Evolutionary conservation across 148 eudicot species (phyloP).

Genomic region (Rhododendron vialii): DNA sequence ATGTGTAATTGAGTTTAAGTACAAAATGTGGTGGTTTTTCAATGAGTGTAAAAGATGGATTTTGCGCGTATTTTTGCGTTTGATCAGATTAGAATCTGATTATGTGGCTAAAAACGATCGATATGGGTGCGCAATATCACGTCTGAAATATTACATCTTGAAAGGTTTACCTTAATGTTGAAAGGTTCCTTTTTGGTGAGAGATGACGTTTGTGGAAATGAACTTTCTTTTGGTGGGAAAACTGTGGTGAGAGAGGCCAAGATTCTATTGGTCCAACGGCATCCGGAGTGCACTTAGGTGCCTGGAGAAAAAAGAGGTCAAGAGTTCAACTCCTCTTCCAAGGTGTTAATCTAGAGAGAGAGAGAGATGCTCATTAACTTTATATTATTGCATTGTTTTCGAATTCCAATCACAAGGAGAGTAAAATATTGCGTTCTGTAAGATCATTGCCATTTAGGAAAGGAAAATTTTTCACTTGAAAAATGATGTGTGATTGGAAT

Average conservation of each 20-base stretch:
- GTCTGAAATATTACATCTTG: background rate
- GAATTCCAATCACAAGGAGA: background rate
- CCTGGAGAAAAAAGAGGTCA: too few species aligned
- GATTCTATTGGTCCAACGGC: too few species aligned
- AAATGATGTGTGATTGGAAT: background rate
- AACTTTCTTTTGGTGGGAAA: background rate
- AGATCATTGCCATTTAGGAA: background rate
- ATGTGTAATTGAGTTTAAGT: background rate
- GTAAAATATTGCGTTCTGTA: background rate
- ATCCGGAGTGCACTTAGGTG: too few species aligned
- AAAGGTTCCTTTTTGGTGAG: background rate
- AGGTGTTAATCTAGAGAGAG: background rate
- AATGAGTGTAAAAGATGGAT: background rate
- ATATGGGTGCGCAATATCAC: too few species aligned
- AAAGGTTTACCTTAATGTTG: background rate
- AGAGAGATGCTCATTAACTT: background rate
- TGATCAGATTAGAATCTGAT: background rate
- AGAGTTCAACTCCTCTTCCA: too few species aligned
- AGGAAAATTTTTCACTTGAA: background rate
- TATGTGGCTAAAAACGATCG: background rate
- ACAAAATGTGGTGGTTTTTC: background rate
- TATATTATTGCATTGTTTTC: background rate
- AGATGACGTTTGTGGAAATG: background rate
- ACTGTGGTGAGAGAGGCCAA: background rate
- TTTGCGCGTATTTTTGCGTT: background rate